These are phyloP conservation scores for Nymphaea thermarum DNA, from an alignment of 164 flowering plant species.

Conservation along the genomic window DNA sequence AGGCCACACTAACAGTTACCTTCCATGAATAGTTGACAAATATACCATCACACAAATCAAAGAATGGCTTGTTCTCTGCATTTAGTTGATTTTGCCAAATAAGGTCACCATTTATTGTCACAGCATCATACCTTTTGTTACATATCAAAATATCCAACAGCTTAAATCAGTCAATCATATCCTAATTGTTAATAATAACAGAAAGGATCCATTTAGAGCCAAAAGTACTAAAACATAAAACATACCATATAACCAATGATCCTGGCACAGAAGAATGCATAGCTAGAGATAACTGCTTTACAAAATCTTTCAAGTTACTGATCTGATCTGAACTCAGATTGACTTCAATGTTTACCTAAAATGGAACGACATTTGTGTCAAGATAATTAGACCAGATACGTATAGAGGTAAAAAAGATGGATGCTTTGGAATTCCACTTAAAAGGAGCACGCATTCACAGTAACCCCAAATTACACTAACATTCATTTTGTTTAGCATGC, in stretches of 20 bases:
- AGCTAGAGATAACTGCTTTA: constrained; percentile 45
- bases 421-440: too few relatives aligned
- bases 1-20: constrained; percentile 20
- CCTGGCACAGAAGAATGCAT: constrained; percentile 69
- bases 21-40: constrained; percentile 79
- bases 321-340: constrained; percentile 37
- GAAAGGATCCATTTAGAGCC: neutral
- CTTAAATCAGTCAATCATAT: neutral
- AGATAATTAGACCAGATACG: too few relatives aligned
- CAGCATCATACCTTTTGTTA: constrained; percentile 68
- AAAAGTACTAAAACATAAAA: neutral
- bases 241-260: constrained; percentile 75
- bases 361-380: neutral
- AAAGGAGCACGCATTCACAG: too few relatives aligned
- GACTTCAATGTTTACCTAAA: constrained; percentile 83
- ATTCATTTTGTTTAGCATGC: too few relatives aligned
- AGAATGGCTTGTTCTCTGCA: constrained; percentile 73
- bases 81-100: constrained; percentile 76
- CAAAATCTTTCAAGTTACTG: constrained; percentile 66
- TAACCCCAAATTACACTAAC: too few relatives aligned
- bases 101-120: constrained; percentile 57
- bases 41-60: constrained; percentile 90
- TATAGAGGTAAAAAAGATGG: too few relatives aligned
- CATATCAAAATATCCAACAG: neutral
- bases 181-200: neutral